Percentiles rank a stretch among this genome's conserved stretches.
These are phyloP conservation scores for Diutina mesorugosa DNA, from an alignment of 1,139 yeast genomes.

Conservation along the genomic window DNA sequence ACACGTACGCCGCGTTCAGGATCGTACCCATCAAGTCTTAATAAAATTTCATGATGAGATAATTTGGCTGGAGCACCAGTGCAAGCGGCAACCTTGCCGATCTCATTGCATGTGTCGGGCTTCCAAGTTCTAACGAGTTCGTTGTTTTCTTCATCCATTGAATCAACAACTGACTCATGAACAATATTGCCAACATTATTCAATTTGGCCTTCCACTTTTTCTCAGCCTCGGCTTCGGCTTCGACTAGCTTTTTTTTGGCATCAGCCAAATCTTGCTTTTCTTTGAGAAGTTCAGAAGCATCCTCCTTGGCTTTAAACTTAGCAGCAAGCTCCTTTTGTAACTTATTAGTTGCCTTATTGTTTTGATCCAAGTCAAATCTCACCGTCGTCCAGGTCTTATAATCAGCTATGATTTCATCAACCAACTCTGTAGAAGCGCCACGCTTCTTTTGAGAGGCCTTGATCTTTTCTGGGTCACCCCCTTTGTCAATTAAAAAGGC, in stretches of 20 bases:
- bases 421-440: slow-evolving; percentile 90
- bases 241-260: slow-evolving; percentile 57
- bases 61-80: slow-evolving; percentile 67
- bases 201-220: slow-evolving; percentile 62
- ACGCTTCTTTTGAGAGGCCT: slow-evolving; percentile 84
- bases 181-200: slow-evolving; percentile 88
- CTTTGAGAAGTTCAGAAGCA: slow-evolving; percentile 66
- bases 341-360: slow-evolving; percentile 75
- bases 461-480: slow-evolving; percentile 83
- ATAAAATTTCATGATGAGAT: slow-evolving; percentile 90
- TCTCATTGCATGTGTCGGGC: slow-evolving; percentile 46
- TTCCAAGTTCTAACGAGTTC: slow-evolving; percentile 81
- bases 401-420: slow-evolving; percentile 84
- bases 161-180: slow-evolving; percentile 80
- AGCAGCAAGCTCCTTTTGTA: slow-evolving; percentile 86
- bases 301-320: slow-evolving; percentile 94
- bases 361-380: slow-evolving; percentile 86
- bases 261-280: slow-evolving; percentile 62
- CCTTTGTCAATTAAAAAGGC: slow-evolving; percentile 93
- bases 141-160: slow-evolving; percentile 83
- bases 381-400: slow-evolving; percentile 84
- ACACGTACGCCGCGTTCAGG: slow-evolving; percentile 98
- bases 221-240: slow-evolving; percentile 71
- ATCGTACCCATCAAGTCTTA: slow-evolving; percentile 94
- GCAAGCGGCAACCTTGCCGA: slow-evolving; percentile 54